Evolutionary conservation across 169 alveolate genomes (phyloP).

Genomic region (Plasmodium ovale): DNA sequence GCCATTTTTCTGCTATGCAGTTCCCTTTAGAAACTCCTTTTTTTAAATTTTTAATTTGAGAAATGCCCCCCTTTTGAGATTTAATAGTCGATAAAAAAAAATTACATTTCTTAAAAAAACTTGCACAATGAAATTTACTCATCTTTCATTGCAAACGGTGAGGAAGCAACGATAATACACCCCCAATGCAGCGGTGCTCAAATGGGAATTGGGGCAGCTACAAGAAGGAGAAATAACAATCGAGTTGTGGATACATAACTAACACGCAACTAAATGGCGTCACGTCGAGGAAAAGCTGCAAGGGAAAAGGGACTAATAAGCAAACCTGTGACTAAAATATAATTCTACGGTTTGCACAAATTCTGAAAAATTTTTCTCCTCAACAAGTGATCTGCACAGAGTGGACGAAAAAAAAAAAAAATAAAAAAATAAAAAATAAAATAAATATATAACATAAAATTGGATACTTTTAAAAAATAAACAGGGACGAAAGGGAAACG

Average conservation of each 20-base stretch:
- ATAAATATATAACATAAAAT: not conserved
- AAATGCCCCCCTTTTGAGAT: not conserved
- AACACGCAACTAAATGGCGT: not conserved
- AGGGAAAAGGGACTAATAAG: not conserved
- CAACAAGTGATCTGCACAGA: conserved; percentile 51
- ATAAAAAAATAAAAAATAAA: not conserved
- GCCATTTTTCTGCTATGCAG: not conserved
- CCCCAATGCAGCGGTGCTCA: too few species aligned
- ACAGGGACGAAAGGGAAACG: too few species aligned
- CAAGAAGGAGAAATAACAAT: not conserved
- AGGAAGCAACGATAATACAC: not conserved
- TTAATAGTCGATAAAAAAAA: not conserved
- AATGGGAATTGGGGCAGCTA: too few species aligned
- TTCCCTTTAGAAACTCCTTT: conserved; percentile 7
- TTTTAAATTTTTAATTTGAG: conserved; percentile 1
- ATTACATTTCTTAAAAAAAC: conserved; percentile 16
- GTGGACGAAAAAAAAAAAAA: conserved; percentile 3
- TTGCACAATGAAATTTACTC: conserved; percentile 31
- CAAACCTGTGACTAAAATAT: not conserved
- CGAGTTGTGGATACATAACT: not conserved
- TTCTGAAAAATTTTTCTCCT: conserved; percentile 62
- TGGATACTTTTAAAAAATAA: too few species aligned
- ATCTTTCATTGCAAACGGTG: conserved; percentile 1
- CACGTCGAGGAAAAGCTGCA: not conserved
- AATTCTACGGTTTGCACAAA: conserved; percentile 13